Base-by-base conservation (phyloP, 1,139 yeast species). In the Sugiyamaella grinbergsii region DNA sequence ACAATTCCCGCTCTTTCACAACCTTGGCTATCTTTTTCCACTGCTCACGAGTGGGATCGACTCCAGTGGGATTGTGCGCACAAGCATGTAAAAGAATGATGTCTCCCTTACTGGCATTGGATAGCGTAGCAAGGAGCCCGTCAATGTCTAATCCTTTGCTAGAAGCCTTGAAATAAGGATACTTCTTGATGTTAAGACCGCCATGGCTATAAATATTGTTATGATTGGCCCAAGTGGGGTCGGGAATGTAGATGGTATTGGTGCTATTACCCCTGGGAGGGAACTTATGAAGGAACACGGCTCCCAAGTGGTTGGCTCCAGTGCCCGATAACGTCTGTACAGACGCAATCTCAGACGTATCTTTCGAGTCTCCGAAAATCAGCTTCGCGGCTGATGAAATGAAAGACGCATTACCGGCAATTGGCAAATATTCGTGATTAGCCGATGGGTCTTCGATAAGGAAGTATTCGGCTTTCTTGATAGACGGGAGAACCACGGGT, bases 221-320 rank as follows among this genome's bases (percentile, higher is more conserved):
- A 72, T 93, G 98, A 75, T 91, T 93, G 50, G 93, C 96, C 98
- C 98, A 93, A 22, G 98, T 91, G 55, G 98, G 98, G 58, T 80
- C 76, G 7, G 96, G 86, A 52, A 91, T 71, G 71, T 89, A 91
- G 43, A 93, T 75, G 24, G 77, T 73, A 47, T 64, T 67, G n/a
- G 63, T 64, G 56, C 70, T 71, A 41, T 63, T 65, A 36, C 70
- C 69, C 37, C 73, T 71, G n/a, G 70, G 67, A 69, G 77, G 69
- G 73, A 81, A 70, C 57, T 78, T 76, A 55, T 67, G 52, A 48
- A 91, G 71, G 64, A 93, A 88, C 56, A 77, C 76, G 15, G 91
- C 96, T 20, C 91, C 95, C 63, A 90, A 73, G 66, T 91, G 98
- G 62, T 91, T 77, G 4, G 98, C 96, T 51, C 98, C 98, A 11